Percentiles rank a stretch among this genome's conserved stretches.
These are phyloP conservation scores for Alternaria sp. DNA, from an alignment of 2,329 filamentous ascomycete genomes.

Conservation along the genomic window DNA sequence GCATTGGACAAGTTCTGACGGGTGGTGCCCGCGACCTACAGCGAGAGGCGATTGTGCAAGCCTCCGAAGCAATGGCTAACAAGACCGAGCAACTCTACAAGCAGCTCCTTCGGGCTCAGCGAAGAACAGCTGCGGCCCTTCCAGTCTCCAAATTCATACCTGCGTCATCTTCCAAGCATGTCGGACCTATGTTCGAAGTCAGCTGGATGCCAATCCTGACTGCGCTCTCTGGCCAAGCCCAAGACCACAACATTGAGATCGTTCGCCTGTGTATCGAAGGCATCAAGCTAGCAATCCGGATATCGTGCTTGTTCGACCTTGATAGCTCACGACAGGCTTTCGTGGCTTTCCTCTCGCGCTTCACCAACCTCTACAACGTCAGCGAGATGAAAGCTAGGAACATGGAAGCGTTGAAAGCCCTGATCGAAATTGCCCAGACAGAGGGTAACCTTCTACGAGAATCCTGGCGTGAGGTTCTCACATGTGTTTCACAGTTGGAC, in stretches of 20 bases:
- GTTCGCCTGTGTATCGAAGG: slow-evolving; percentile 94
- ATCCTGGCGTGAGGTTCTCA: slow-evolving; percentile 95
- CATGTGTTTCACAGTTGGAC: slow-evolving; percentile 95
- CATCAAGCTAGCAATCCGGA: slow-evolving; percentile 90
- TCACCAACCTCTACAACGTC: slow-evolving; percentile 94
- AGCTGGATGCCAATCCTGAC: slow-evolving; percentile 99
- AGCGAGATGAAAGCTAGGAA: slow-evolving; percentile 97
- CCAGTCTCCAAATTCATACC: slow-evolving; percentile 81
- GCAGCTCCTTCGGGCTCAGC: slow-evolving; percentile 87
- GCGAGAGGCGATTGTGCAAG: slow-evolving; percentile 90
- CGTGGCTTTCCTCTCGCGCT: slow-evolving; percentile 89
- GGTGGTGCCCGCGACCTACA: slow-evolving; percentile 93
- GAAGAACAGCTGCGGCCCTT: slow-evolving; percentile 76
- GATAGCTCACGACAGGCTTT: slow-evolving; percentile 95
- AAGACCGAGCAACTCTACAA: slow-evolving; percentile 89
- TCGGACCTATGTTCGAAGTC: slow-evolving; percentile 98
- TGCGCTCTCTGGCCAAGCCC: slow-evolving; percentile 89
- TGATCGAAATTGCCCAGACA: slow-evolving; percentile 89
- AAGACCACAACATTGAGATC: slow-evolving; percentile 92
- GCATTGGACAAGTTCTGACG: slow-evolving; percentile 86
- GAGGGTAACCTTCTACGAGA: slow-evolving; percentile 89
- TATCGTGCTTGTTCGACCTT: slow-evolving; percentile 91
- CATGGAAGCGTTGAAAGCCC: slow-evolving; percentile 88
- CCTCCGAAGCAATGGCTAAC: slow-evolving; percentile 91
- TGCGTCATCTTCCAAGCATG: slow-evolving; percentile 91